phyloP scores from a whole-genome alignment of 2,329 filamentous ascomycete genomes.

The Periconia digitata region DNA sequence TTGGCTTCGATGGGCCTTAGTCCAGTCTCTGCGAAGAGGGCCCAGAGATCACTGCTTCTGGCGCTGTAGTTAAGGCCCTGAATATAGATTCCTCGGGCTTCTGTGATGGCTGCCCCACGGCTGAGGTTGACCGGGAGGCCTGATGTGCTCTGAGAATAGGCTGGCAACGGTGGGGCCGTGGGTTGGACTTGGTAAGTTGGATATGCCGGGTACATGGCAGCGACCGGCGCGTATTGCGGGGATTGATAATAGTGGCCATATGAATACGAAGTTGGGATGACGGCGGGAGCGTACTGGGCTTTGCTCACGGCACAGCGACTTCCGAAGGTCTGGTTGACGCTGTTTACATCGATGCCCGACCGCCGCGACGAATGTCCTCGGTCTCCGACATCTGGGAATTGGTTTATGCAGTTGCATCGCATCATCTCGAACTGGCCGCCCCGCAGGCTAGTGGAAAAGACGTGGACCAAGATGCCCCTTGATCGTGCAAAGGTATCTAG shows the following conservation, averaged over 20 bases:
- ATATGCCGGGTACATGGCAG: slow-evolving; percentile 16
- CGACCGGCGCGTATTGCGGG: slow-evolving; percentile 19
- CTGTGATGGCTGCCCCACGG: slow-evolving; percentile 39
- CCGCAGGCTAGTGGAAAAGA: slow-evolving; percentile 34
- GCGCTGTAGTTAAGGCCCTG: slow-evolving; percentile 32
- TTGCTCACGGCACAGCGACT: slow-evolving; percentile 7
- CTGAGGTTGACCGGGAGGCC: slow-evolving; percentile 42
- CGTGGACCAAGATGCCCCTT: slow-evolving; percentile 32
- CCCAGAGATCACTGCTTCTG: slow-evolving; percentile 25
- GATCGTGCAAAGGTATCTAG: slow-evolving; percentile 24
- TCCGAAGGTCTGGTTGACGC: slow-evolving; percentile 24
- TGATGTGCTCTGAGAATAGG: slow-evolving; percentile 33
- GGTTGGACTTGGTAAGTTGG: slow-evolving; percentile 17
- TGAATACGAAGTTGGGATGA: slow-evolving; percentile 21
- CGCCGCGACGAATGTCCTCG: slow-evolving; percentile 28
- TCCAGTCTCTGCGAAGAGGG: slow-evolving; percentile 29
- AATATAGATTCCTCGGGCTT: slow-evolving; percentile 42
- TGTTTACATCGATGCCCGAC: slow-evolving; percentile 33
- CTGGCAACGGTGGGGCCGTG: slow-evolving; percentile 13
- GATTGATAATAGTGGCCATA: slow-evolving; percentile 25
- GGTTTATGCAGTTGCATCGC: slow-evolving; percentile 37
- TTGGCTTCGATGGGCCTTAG: slow-evolving; percentile 23
- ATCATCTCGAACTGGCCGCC: slow-evolving; percentile 28
- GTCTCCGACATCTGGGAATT: slow-evolving; percentile 26
- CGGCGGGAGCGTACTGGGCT: slow-evolving; percentile 17